These are phyloP conservation scores for Calonectria hongkongensis DNA, from an alignment of 2,329 filamentous ascomycete species.

Conservation along the genomic window DNA sequence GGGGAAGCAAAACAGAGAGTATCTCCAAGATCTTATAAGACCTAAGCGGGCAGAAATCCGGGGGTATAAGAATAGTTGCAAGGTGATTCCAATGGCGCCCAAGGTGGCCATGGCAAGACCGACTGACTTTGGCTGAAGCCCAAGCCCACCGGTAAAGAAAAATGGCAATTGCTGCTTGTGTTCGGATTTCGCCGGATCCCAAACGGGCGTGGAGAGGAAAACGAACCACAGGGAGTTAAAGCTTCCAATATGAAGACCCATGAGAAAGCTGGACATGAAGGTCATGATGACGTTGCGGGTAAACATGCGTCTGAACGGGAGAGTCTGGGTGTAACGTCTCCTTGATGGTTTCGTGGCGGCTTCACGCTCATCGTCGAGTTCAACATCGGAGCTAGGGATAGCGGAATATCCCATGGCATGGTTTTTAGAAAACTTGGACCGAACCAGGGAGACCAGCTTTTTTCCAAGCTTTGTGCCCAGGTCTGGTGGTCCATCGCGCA, in stretches of 20 bases:
- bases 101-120: slow-evolving; percentile 87
- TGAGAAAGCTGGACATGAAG: slow-evolving; percentile 79
- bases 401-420: slow-evolving; percentile 48
- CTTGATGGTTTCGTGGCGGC: slow-evolving; percentile 30
- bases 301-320: slow-evolving; percentile 73
- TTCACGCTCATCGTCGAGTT: slow-evolving; percentile 41
- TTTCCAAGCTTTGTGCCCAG: slow-evolving; percentile 64
- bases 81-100: slow-evolving; percentile 82
- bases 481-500: slow-evolving; percentile 63
- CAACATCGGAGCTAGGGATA: slow-evolving; percentile 50
- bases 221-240: slow-evolving; percentile 87
- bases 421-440: slow-evolving; percentile 45
- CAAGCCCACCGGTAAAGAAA: slow-evolving; percentile 83
- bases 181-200: slow-evolving; percentile 62
- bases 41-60: slow-evolving; percentile 42
- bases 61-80: slow-evolving; percentile 62
- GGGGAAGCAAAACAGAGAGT: slow-evolving; percentile 81
- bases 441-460: slow-evolving; percentile 57
- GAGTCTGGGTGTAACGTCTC: slow-evolving; percentile 65
- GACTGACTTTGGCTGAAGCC: slow-evolving; percentile 81
- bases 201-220: slow-evolving; percentile 84
- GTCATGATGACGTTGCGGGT: slow-evolving; percentile 73
- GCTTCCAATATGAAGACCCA: slow-evolving; percentile 83
- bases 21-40: slow-evolving; percentile 39
- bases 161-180: slow-evolving; percentile 68